Percentiles rank a stretch among this genome's conserved stretches.
These are phyloP conservation scores for Beauveria sp. DNA, from an alignment of 2,329 filamentous ascomycete species.

Conservation along the genomic window DNA sequence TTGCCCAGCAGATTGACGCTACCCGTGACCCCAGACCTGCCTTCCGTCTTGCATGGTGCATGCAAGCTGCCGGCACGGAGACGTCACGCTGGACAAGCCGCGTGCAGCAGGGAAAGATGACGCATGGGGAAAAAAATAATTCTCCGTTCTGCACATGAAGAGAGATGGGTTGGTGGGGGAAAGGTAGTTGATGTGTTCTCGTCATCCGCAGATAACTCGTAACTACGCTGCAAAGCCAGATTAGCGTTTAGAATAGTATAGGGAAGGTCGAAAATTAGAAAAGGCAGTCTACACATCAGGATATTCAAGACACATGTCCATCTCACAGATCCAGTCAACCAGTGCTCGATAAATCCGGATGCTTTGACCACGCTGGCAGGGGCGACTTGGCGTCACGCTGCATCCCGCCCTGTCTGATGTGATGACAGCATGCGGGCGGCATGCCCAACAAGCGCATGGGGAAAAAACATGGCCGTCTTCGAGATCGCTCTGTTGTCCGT, in stretches of 20 bases:
- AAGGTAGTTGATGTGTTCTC: background rate
- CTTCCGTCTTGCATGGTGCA: conserved; percentile 9
- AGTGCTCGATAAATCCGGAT: background rate
- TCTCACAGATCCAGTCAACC: too few relatives aligned
- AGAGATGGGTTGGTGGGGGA: background rate
- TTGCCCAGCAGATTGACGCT: background rate
- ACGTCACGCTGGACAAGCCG: background rate
- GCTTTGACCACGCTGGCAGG: background rate
- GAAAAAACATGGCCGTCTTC: background rate
- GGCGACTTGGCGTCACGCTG: background rate
- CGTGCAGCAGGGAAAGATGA: background rate
- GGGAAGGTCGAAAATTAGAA: too few relatives aligned
- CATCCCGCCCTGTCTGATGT: background rate
- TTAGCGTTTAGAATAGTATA: too few relatives aligned
- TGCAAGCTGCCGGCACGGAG: background rate
- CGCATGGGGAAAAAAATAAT: background rate
- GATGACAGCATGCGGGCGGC: background rate
- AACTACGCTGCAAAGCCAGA: too few relatives aligned
- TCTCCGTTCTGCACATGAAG: background rate
- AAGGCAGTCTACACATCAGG: too few relatives aligned
- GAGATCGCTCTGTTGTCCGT: background rate
- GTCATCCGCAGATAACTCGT: background rate
- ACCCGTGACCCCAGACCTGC: conserved; percentile 1
- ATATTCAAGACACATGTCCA: too few relatives aligned
- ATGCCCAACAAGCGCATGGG: background rate